Conservation (phyloP, 192 early-diverging fungal genomes). For the Backusella circina region DNA sequence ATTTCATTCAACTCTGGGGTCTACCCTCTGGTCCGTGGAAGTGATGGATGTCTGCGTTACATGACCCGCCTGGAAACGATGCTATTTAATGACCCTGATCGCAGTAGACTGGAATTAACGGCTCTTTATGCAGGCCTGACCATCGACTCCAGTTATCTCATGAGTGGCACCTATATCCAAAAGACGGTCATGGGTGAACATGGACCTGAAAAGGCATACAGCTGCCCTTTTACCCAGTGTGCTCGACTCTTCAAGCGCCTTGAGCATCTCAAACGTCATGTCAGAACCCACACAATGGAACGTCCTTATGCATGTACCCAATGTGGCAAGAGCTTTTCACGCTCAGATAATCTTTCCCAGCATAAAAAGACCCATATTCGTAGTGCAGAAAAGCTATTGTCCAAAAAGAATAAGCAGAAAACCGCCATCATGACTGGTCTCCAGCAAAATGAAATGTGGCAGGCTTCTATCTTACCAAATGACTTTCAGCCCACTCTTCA, state of each 20-base stretch:
- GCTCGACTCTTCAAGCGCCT: slow-evolving; percentile 53
- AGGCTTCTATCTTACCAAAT: neutral
- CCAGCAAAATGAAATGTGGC: neutral
- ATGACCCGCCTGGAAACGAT: slow-evolving; percentile 3
- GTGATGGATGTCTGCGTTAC: neutral
- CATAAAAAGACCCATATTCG: slow-evolving; percentile 52
- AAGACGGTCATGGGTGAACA: neutral
- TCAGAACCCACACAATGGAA: slow-evolving; percentile 58
- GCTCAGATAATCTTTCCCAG: slow-evolving; percentile 55
- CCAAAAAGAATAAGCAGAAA: slow-evolving; percentile 3
- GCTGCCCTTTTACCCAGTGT: slow-evolving; percentile 49
- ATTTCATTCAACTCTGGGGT: slow-evolving; percentile 22
- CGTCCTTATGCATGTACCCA: slow-evolving; percentile 50
- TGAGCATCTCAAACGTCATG: slow-evolving; percentile 56
- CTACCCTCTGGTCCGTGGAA: neutral
- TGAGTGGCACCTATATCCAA: neutral
- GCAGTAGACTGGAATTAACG: neutral
- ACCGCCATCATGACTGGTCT: neutral
- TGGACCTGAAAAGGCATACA: slow-evolving; percentile 25
- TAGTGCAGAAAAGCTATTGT: neutral
- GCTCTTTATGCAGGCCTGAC: neutral
- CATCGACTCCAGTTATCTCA: neutral
- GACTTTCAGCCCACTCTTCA: neutral
- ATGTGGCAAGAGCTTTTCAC: slow-evolving; percentile 54
- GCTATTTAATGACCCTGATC: neutral